Conservation (phyloP, 78 protist species). For the Cavenderia fasciculata region DNA sequence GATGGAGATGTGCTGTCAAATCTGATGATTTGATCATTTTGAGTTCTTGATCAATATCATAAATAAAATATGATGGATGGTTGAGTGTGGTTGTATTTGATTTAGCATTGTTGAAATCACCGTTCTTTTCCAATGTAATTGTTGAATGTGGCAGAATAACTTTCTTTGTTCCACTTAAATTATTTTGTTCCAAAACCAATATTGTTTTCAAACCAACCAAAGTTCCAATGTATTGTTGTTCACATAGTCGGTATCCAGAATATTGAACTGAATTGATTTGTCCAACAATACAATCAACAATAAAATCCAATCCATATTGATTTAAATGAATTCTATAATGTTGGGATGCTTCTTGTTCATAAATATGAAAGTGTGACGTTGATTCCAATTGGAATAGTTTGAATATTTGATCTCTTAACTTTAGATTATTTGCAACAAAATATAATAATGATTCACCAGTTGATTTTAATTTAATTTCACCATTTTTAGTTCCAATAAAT, state of each 20-base stretch:
- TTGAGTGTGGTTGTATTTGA: background rate
- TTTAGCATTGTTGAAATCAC: no score
- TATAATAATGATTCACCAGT: no score
- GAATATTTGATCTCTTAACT: no score
- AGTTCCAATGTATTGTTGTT: background rate
- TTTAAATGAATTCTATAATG: background rate
- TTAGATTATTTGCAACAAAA: no score
- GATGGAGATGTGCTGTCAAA: background rate
- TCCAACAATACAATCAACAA: background rate
- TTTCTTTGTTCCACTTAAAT: background rate
- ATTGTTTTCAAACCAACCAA: background rate
- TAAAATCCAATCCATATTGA: background rate
- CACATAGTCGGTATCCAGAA: background rate
- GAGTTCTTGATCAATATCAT: conserved; percentile 1
- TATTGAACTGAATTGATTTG: background rate
- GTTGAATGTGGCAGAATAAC: background rate
- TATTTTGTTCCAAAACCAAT: background rate
- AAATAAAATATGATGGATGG: background rate
- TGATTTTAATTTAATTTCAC: no score
- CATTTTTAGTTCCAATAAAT: no score
- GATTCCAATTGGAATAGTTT: background rate
- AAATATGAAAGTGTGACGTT: background rate
- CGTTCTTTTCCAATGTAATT: no score
- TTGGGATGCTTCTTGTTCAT: background rate
- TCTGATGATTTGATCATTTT: background rate